phyloP scores from a whole-genome alignment of 2,329 filamentous ascomycete species.

The Acarospora socialis region DNA sequence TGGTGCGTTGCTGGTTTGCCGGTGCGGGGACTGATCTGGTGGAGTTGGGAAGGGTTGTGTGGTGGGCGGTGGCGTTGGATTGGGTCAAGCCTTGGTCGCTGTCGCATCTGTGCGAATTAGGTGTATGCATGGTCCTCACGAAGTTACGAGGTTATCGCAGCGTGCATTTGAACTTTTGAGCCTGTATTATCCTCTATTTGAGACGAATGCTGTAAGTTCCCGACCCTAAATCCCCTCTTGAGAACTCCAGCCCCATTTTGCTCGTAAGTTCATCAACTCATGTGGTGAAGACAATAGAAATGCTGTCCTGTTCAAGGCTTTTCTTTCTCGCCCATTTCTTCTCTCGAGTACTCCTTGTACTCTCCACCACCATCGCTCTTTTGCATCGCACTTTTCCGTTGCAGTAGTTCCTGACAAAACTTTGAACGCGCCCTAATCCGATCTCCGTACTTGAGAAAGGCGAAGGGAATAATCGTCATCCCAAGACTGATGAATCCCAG shows the following conservation, averaged over 20 bases:
- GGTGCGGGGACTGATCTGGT: neutral
- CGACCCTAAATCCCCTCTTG: neutral
- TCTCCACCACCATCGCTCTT: neutral
- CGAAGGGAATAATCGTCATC: conserved; percentile 28
- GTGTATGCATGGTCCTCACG: neutral
- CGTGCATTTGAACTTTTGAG: neutral
- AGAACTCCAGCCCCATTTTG: neutral
- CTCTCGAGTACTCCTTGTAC: no score
- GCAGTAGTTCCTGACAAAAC: conserved; percentile 26
- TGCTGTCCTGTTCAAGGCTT: neutral
- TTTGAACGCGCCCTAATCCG: conserved; percentile 24
- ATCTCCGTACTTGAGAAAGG: conserved; percentile 26
- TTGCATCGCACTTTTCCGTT: conserved; percentile 4
- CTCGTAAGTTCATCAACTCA: neutral
- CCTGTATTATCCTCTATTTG: neutral
- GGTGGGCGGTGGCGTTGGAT: conserved; percentile 3
- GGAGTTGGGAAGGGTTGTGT: conserved; percentile 6
- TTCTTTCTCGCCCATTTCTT: no score
- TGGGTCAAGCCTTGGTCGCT: neutral
- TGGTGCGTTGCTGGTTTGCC: neutral
- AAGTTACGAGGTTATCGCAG: neutral
- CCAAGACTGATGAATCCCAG: conserved; percentile 26
- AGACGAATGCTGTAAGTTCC: neutral
- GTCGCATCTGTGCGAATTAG: neutral
- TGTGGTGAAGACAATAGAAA: neutral